A percentile compares a stretch with the other conserved stretches of the same genome.
Conservation (phyloP, 2,329 filamentous ascomycete genomes). For the Colletotrichum magnum region DNA sequence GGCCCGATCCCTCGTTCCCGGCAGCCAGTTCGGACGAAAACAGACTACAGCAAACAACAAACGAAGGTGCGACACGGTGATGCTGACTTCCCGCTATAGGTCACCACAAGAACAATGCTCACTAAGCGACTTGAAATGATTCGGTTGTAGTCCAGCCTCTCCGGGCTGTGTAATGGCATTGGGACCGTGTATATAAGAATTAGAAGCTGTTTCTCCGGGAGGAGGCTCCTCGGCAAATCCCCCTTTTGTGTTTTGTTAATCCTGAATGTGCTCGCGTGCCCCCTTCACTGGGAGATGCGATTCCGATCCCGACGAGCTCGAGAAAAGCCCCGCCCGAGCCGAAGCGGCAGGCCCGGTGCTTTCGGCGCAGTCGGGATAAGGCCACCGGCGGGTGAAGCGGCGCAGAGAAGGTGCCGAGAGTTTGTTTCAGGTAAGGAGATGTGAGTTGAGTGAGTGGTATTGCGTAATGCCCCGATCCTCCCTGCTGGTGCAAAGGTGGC, state of each 20-base stretch:
- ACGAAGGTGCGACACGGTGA: slow-evolving; percentile 41
- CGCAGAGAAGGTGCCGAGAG: slow-evolving; percentile 15
- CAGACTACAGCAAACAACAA: slow-evolving; percentile 30
- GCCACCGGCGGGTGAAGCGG: not conserved
- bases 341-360: not conserved
- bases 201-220: slow-evolving; percentile 37
- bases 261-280: not conserved
- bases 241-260: not conserved
- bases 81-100: slow-evolving; percentile 66
- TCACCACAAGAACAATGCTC: slow-evolving; percentile 99
- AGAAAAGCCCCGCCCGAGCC: not conserved
- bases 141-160: slow-evolving; percentile 29
- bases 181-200: slow-evolving; percentile 43
- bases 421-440: slow-evolving; percentile 34
- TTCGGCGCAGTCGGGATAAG: not conserved
- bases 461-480: slow-evolving; percentile 12
- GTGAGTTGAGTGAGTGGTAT: slow-evolving; percentile 25
- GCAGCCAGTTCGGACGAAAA: not conserved
- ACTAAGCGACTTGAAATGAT: slow-evolving; percentile 70
- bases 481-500: too few species aligned
- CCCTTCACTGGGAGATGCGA: slow-evolving; percentile 2
- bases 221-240: slow-evolving; percentile 37
- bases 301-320: too few species aligned
- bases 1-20: not conserved
- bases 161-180: slow-evolving; percentile 39